phyloP scores from a whole-genome alignment of 305 asterid genomes.

The Lippia alba region DNA sequence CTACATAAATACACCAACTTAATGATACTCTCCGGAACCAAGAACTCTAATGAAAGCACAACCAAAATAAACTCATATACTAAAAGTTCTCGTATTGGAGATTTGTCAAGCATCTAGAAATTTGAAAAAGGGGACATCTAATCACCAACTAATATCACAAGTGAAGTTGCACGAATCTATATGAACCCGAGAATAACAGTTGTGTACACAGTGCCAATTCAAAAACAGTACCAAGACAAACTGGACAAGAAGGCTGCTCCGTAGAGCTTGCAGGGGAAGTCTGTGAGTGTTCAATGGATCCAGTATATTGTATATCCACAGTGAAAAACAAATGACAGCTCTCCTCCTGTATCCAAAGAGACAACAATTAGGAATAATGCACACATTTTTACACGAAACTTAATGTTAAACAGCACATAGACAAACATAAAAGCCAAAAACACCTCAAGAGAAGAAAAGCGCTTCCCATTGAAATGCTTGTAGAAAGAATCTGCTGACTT shows the following conservation, averaged over 20 bases:
- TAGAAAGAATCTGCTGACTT: conserved; percentile 78
- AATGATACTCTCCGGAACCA: conserved; percentile 26
- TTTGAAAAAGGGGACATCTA: conserved; percentile 10
- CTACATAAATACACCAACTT: conserved; percentile 10
- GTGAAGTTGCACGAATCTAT: conserved; percentile 23
- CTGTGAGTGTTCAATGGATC: conserved; percentile 85
- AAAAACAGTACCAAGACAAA: conserved; percentile 77
- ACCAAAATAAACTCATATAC: conserved; percentile 15
- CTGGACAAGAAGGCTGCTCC: conserved; percentile 92
- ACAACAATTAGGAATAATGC: conserved; percentile 34
- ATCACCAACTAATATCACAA: conserved; percentile 6
- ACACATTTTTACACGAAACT: conserved; percentile 14
- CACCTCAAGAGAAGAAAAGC: conserved; percentile 89
- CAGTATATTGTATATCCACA: conserved; percentile 83
- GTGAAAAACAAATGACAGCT: conserved; percentile 71
- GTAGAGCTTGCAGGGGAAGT: conserved; percentile 66
- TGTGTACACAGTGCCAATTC: conserved; percentile 18
- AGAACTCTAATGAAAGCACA: conserved; percentile 24
- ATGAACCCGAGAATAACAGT: conserved; percentile 12
- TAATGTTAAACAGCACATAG: conserved; percentile 20
- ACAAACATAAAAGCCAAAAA: conserved; percentile 25
- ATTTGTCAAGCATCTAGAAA: conserved; percentile 4
- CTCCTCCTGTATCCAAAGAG: conserved; percentile 62
- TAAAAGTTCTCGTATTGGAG: conserved; percentile 2
- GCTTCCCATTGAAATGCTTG: conserved; percentile 70